phyloP scores from a whole-genome alignment of 306 rosid genomes.

The Cucumis sativus region Cucumber_9930_V3 NC_026655.2:25562001-25562500 shows the following conservation, averaged over 20 bases:
- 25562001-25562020: background rate
- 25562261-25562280: background rate
- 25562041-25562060: background rate
- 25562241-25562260: background rate
- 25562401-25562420: conserved; percentile 22
- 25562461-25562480: background rate
- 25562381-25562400: conserved; percentile 86
- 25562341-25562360: conserved; percentile 80
- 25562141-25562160: background rate
- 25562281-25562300: background rate
- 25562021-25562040: background rate
- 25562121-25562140: background rate
- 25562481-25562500: background rate
- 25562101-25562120: background rate
- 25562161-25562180: background rate
- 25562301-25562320: conserved; percentile 18
- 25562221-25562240: background rate
- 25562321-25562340: conserved; percentile 98
- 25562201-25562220: background rate
- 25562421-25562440: conserved; percentile 9
- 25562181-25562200: background rate
- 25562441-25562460: background rate
- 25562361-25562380: conserved; percentile 87
- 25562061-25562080: background rate
- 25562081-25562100: background rate